Base-by-base conservation (phyloP, 352 stramenopile species). In the Discostella stelligera region DNA sequence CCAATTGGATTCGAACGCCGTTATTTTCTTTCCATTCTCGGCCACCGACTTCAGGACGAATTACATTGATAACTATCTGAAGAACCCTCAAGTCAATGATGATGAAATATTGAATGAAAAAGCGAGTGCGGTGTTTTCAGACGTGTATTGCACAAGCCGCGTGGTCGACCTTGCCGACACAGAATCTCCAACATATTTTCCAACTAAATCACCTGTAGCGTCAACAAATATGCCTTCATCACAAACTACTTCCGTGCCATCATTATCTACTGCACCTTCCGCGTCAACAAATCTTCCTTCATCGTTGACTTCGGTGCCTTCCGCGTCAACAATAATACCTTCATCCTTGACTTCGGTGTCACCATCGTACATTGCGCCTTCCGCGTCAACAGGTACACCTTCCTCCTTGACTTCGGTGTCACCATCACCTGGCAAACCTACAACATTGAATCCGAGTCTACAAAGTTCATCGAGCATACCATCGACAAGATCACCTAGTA, bases 11-110 rank as follows among this genome's bases (percentile, higher is more conserved):
- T 63, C 49, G 4, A 63, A 82, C 54, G 48, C 68, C 1, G 69
- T 77, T 16, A 65, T 78, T 46, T 59, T 54, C 44, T 64, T 70
- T 54, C 67, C 74, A 48, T 79, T 83, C 59, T 41, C 32, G 21
- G 64, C 75, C n/a, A 18, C 63, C 0, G 10, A 52, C 44, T 74
- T 65, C 27, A 62, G 68, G 53, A 56, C 20, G n/a, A 54, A 23
- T 20, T 83, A 79, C 64, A 83, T 83, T 27, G 61, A 77, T 18
- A 63, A 78, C 27, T 83, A 72, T 60, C 30, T 83, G 5, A 72
- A 75, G 48, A 41, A 4, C 8, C 25, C 30, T 27, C 11, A 25
- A 64, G 8, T 49, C n/a, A 11, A 27, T 48, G 56, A 16, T 10
- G 37, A 14, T 13, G 37, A 44, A 44, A 32, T 5, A 32, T 32